Conservation (phyloP, 805 yeast genomes). For the Helenozyma rhizophorensis region DNA sequence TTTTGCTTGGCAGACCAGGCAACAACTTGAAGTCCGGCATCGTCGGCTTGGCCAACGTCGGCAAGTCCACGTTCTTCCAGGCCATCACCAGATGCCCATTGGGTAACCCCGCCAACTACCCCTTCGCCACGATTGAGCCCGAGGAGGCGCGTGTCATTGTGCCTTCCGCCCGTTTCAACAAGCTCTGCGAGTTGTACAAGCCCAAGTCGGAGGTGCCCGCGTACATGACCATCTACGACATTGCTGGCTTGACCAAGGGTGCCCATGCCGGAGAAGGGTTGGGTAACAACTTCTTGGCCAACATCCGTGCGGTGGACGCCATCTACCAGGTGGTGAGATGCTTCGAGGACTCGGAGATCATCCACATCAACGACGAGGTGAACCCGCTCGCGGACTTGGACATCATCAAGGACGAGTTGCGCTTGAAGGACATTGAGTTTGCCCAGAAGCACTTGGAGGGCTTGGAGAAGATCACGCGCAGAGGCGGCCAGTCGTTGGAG, state of each 20-base stretch:
- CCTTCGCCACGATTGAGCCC: conserved; percentile 75
- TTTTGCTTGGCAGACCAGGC: conserved; percentile 51
- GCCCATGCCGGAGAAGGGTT: conserved; percentile 59
- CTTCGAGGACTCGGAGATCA: conserved; percentile 93
- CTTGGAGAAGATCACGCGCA: conserved; percentile 72
- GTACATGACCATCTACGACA: conserved; percentile 19
- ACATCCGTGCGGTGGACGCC: conserved; percentile 69
- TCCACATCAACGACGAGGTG: conserved; percentile 84
- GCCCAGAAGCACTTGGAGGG: conserved; percentile 76
- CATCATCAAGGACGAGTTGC: conserved; percentile 84
- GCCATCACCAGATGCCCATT: conserved; percentile 21
- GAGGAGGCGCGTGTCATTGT: conserved; percentile 43
- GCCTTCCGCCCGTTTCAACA: conserved; percentile 19
- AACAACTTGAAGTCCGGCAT: conserved; percentile 38
- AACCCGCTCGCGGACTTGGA: conserved; percentile 93
- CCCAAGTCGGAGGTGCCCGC: conserved; percentile 38
- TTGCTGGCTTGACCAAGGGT: conserved; percentile 56
- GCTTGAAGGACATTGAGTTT: conserved; percentile 95
- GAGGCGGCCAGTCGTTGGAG: conserved; percentile 88
- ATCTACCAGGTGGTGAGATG: conserved; percentile 61
- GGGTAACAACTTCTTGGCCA: conserved; percentile 68
- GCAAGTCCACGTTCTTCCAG: conserved; percentile 20
- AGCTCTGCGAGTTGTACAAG: conserved; percentile 38
- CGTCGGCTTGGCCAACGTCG: conserved; percentile 33
- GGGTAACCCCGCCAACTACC: conserved; percentile 43